phyloP scores from a whole-genome alignment of 2,329 filamentous ascomycete genomes.

The Niveomyces coronatus region DNA sequence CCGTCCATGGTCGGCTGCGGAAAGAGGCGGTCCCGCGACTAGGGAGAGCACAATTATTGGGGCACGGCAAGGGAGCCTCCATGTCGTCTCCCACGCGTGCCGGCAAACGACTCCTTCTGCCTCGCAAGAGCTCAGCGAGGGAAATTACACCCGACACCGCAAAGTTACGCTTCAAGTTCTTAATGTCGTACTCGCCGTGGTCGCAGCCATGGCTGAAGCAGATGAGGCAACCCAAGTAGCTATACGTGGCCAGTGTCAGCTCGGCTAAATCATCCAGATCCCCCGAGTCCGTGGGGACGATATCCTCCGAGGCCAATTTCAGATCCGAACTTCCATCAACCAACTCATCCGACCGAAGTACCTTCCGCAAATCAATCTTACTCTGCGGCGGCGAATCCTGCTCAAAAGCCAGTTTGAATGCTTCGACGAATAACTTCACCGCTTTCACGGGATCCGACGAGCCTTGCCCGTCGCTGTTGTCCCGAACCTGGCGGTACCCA shows the following conservation, averaged over 20 bases:
- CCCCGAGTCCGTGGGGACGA: slow-evolving; percentile 21
- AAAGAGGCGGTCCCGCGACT: too few relatives aligned
- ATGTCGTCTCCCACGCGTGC: not conserved
- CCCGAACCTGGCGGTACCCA: too few relatives aligned
- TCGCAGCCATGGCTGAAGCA: slow-evolving; percentile 52
- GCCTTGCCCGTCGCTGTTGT: too few relatives aligned
- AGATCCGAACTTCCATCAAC: slow-evolving; percentile 44
- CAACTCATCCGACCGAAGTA: slow-evolving; percentile 42
- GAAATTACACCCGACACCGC: slow-evolving; percentile 24
- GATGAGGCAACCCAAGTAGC: slow-evolving; percentile 45
- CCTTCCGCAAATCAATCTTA: slow-evolving; percentile 38
- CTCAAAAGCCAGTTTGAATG: slow-evolving; percentile 46
- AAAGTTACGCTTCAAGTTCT: slow-evolving; percentile 41
- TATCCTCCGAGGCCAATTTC: slow-evolving; percentile 42
- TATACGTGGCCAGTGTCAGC: slow-evolving; percentile 42
- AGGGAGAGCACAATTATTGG: slow-evolving; percentile 1
- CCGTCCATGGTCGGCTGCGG: too few relatives aligned
- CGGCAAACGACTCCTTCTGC: not conserved
- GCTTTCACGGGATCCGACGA: slow-evolving; percentile 30
- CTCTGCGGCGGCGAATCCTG: slow-evolving; percentile 21
- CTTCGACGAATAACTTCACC: slow-evolving; percentile 42
- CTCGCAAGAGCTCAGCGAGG: slow-evolving; percentile 3
- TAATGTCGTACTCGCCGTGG: slow-evolving; percentile 49
- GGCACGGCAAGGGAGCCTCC: not conserved
- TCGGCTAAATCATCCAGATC: slow-evolving; percentile 33